These are phyloP conservation scores for Chlorella vulgaris DNA, from an alignment of 139 green algal species.

Conservation along the genomic window DNA sequence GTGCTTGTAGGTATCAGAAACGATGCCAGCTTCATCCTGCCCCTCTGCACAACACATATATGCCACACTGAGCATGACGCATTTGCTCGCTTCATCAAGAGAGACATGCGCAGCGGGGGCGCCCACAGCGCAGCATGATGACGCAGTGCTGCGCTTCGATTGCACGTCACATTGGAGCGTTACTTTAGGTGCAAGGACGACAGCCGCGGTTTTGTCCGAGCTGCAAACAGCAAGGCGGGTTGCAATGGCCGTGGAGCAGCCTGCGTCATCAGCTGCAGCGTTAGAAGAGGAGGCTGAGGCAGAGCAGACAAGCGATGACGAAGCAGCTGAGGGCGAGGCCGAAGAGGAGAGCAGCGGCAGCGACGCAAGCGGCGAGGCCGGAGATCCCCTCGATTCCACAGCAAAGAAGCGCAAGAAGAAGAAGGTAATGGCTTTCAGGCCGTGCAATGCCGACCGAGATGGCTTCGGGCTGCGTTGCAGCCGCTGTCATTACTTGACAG, in stretches of 20 bases:
- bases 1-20: no score
- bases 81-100: no score
- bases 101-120: no score
- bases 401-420: constrained; percentile 1
- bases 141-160: no score
- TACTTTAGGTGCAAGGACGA: not conserved
- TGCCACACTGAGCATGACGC: no score
- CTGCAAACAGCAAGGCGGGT: not conserved
- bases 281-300: no score
- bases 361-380: not conserved
- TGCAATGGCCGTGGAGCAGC: not conserved
- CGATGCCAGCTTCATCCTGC: no score
- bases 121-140: no score
- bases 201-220: no score
- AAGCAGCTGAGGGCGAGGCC: not conserved
- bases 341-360: not conserved
- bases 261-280: not conserved
- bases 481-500: not conserved
- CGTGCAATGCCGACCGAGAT: not conserved
- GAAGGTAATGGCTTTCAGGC: not conserved
- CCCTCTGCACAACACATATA: no score
- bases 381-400: not conserved
- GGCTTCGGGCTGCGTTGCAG: not conserved
- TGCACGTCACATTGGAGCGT: no score
- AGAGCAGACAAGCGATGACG: not conserved